Base-by-base conservation (phyloP, 495 filamentous ascomycete genomes). In the Aspergillus sparsus region DNA sequence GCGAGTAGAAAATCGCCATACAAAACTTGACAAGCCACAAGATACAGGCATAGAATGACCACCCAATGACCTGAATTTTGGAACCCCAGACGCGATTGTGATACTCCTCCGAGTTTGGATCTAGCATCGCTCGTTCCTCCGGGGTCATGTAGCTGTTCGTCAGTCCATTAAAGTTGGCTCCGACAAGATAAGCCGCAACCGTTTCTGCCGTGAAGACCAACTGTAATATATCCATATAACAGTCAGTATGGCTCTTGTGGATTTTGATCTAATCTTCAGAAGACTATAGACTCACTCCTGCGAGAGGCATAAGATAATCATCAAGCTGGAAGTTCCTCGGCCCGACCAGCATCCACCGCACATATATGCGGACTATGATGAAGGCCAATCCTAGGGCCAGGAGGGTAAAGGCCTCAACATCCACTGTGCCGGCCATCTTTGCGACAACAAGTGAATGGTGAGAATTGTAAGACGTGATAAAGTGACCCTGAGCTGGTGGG, bases 11-110 rank as follows among this genome's bases (percentile, higher is more conserved):
- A 18, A 81, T 69, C 35, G 79, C 77, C 75, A 86, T 78, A 62
- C 82, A 80, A 1, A 79, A 67, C 62, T 88, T 88, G 54, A 88
- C 49, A 18, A 74, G 61, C 83, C 83, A 88, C 7, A 88, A 64
- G 13, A 85, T 58, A 18, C 79, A 70, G 0, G 78, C 81, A 54
- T 87, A 87, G 1, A 81, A 60, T 9, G 79, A 81, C 83, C 84
- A 86, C 3, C 83, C 82, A 2, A 78, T 70, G 3, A 87, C 74
- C 53, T 88, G 82, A 5, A 76, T 76, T 60, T 85, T 86, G 13
- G 80, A 83, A 0, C 83, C 84, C 34, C 69, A 72, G 7, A 82
- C 75, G 11, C 82, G 71, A 15, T 76, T 51, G 10, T 61, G 41
- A 53, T 76, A 79, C 56, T 84, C 80, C 11, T 33, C 53, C 10